Conservation (phyloP, 2,329 filamentous ascomycete species). For the Zasmidium cellare region DNA sequence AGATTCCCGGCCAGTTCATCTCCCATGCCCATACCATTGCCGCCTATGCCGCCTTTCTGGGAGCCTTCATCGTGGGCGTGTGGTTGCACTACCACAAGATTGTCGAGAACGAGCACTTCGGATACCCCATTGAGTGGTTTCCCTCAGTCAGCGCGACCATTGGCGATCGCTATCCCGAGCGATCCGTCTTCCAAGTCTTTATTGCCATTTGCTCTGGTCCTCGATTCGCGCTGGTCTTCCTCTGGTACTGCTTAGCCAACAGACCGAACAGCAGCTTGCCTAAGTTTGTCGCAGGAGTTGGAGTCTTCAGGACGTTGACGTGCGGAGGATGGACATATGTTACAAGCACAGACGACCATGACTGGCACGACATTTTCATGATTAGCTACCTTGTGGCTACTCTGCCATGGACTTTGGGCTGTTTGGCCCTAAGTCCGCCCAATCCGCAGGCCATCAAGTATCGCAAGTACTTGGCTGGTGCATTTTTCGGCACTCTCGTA, state of each 20-base stretch:
- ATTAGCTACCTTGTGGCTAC: slow-evolving; percentile 95
- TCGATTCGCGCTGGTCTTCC: slow-evolving; percentile 82
- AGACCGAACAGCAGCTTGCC: slow-evolving; percentile 70
- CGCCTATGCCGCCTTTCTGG: slow-evolving; percentile 84
- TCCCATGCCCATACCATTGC: slow-evolving; percentile 81
- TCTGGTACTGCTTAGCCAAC: slow-evolving; percentile 89
- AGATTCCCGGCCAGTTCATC: slow-evolving; percentile 83
- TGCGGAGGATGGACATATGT: slow-evolving; percentile 99
- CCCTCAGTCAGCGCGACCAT: slow-evolving; percentile 68
- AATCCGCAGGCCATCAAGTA: slow-evolving; percentile 83
- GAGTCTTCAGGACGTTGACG: slow-evolving; percentile 83
- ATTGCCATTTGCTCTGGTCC: slow-evolving; percentile 96
- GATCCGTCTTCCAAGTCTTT: slow-evolving; percentile 95
- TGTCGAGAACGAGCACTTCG: slow-evolving; percentile 78
- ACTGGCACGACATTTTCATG: slow-evolving; percentile 99
- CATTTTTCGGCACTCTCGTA: slow-evolving; percentile 88
- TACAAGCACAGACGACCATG: slow-evolving; percentile 95
- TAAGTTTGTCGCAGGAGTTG: slow-evolving; percentile 76
- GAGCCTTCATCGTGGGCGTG: slow-evolving; percentile 76
- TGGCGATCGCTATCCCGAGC: slow-evolving; percentile 93
- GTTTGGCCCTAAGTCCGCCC: slow-evolving; percentile 80
- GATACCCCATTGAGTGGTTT: slow-evolving; percentile 58
- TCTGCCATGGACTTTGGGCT: slow-evolving; percentile 91
- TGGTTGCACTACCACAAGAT: slow-evolving; percentile 93
- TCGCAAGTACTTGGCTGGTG: slow-evolving; percentile 76